Conservation (phyloP, 768 basidiomycete species). For the Russula dissimulans region DNA sequence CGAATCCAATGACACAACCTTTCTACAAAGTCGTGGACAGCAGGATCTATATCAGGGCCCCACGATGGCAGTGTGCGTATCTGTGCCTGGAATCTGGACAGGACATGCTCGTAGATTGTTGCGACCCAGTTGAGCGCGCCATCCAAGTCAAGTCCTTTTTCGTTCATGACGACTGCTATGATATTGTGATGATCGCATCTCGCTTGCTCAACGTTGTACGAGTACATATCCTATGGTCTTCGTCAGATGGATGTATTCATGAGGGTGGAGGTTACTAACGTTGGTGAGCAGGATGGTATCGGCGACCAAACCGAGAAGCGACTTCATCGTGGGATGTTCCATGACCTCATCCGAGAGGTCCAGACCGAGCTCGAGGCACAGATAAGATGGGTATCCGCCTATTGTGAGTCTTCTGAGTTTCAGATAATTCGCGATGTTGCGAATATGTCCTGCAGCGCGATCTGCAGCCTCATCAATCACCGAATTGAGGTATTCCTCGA, state of each 20-base stretch:
- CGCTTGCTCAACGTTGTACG: slow-evolving; percentile 28
- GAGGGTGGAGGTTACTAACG: slow-evolving; percentile 20
- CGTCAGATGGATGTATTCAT: background rate
- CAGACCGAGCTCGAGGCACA: slow-evolving; percentile 28
- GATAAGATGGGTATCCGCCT: slow-evolving; percentile 33
- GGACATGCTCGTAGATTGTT: background rate
- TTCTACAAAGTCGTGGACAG: slow-evolving; percentile 49
- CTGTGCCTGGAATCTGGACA: slow-evolving; percentile 23
- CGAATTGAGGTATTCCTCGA: slow-evolving; percentile 29
- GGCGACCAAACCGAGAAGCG: slow-evolving; percentile 14
- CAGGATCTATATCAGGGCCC: slow-evolving; percentile 50
- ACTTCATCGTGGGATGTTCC: slow-evolving; percentile 29
- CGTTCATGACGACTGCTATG: slow-evolving; percentile 25
- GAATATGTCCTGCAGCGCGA: slow-evolving; percentile 25
- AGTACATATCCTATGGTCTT: slow-evolving; percentile 24
- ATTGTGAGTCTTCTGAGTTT: slow-evolving; percentile 32
- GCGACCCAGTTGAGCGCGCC: slow-evolving; percentile 22
- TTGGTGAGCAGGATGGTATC: slow-evolving; percentile 36
- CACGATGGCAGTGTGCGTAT: slow-evolving; percentile 47
- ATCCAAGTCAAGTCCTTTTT: slow-evolving; percentile 21
- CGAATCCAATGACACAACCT: slow-evolving; percentile 67
- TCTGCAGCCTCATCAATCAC: slow-evolving; percentile 37
- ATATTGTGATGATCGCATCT: slow-evolving; percentile 25
- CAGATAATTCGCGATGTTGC: slow-evolving; percentile 34
- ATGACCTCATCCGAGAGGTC: slow-evolving; percentile 35